Evolutionary conservation across 495 filamentous ascomycete genomes (phyloP), one percentile per base, ranked within the genome.

Genomic region (Hypoxylon crocopeplum): DNA sequence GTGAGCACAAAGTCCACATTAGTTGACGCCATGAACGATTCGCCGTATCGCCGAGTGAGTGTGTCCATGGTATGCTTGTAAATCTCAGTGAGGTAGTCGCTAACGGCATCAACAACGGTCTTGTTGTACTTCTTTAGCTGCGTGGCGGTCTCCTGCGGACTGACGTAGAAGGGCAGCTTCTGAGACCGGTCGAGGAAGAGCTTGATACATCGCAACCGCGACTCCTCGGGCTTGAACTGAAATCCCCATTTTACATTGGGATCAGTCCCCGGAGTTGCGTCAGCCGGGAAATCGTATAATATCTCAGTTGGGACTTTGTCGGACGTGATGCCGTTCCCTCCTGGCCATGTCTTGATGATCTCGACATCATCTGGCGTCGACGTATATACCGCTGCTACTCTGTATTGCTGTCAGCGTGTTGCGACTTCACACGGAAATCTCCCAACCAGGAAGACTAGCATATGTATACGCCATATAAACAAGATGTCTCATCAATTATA

Each of bases 321-420:
- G 44, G 84, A 87, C 17, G 86, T 87, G 69, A 87, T 87, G 44
- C 84, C 83, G 52, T 90, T 88, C 16, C 88, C 87, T 34, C 88
- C 88, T 2, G 88, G 88, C 88, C 88, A 91, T 22, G 84, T 87
- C 69, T 90, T 91, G 74, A 91, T 90, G 59, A 91, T 88, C 58
- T 91, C 88, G 42, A 91, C 77, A 67, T 91, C 88, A 57, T 91
- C 88, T 1, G 88, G 88, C 0, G 86, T 88, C 7, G 83, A 86
- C 10, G 86, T 90, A 62, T 91, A 90, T 21, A 87, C 86, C n/a
- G 85, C 82, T 7, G 88, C 88, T 30, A 91, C 88, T 33, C 87
- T 88, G 55, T 38, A 25, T 22, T 1, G 16, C 34, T 7, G 55
- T 67, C 16, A 69, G 53, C 34, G 6, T 40, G 8, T 8, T 10